phyloP scores from a whole-genome alignment of 208 protist species.

The Acanthamoeba sp. region DNA sequence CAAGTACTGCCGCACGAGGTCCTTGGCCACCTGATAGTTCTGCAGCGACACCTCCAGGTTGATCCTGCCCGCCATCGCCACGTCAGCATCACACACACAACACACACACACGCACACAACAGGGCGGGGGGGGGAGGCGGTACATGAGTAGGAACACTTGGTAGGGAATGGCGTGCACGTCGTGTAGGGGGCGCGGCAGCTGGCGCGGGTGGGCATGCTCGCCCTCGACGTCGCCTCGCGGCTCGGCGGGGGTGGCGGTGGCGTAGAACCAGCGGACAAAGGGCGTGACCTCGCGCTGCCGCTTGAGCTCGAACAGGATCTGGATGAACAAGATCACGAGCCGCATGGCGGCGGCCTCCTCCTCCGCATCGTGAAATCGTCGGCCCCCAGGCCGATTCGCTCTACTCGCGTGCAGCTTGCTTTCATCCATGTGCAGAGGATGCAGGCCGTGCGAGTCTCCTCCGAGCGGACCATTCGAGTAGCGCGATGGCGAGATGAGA shows the following conservation, averaged over 20 bases:
- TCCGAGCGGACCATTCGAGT: no score
- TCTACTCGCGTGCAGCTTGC: background rate
- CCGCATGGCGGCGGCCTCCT: conserved; percentile 2
- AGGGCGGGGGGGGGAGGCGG: background rate
- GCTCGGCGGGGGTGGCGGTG: background rate
- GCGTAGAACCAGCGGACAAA: conserved; percentile 34
- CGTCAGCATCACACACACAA: background rate
- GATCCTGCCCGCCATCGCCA: background rate
- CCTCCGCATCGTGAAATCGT: background rate
- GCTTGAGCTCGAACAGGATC: conserved; percentile 47
- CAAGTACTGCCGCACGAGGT: conserved; percentile 9
- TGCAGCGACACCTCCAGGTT: conserved; percentile 14
- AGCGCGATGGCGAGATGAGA: no score
- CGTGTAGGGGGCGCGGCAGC: background rate
- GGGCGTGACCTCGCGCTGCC: conserved; percentile 31
- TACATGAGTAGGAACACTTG: conserved; percentile 30
- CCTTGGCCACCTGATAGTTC: background rate
- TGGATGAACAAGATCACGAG: conserved; percentile 5
- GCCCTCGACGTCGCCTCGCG: background rate
- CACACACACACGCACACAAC: no score
- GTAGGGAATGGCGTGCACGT: conserved; percentile 24
- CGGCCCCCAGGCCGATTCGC: background rate
- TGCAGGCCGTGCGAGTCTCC: no score
- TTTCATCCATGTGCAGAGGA: no score
- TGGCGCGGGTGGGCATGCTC: background rate